Conservation (phyloP, 257 asterid species). For the Petunia secreta region DNA sequence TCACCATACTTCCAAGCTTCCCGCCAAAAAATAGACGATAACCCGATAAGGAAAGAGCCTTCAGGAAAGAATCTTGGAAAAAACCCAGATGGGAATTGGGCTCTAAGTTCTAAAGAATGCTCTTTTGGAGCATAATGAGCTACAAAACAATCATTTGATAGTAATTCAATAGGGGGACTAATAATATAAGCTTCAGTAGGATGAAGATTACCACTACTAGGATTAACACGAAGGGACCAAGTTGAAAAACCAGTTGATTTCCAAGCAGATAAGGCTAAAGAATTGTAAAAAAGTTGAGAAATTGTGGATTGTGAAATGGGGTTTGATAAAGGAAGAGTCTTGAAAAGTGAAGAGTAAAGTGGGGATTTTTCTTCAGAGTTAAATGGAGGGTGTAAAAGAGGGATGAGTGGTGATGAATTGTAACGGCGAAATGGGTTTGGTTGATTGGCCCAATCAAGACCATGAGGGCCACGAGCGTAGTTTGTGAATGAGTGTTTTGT, state of each 20-base stretch:
- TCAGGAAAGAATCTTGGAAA: slow-evolving; percentile 52
- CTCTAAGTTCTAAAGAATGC: slow-evolving; percentile 83
- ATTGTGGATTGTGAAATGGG: slow-evolving; percentile 62
- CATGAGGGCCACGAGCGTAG: slow-evolving; percentile 82
- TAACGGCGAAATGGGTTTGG: slow-evolving; percentile 98
- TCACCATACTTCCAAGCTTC: slow-evolving; percentile 99
- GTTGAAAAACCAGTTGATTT: slow-evolving; percentile 77
- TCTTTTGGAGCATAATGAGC: slow-evolving; percentile 94
- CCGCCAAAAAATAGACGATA: slow-evolving; percentile 91
- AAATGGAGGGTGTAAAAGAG: slow-evolving; percentile 62
- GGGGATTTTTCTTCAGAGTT: slow-evolving; percentile 39
- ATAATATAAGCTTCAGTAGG: slow-evolving; percentile 89
- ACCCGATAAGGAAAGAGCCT: slow-evolving; percentile 65
- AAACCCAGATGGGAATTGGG: slow-evolving; percentile 54
- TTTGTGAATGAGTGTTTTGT: slow-evolving; percentile 75
- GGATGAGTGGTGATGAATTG: slow-evolving; percentile 62
- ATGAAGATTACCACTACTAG: slow-evolving; percentile 94
- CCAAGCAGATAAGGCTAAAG: slow-evolving; percentile 92
- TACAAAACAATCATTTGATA: slow-evolving; percentile 55
- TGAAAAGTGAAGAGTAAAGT: slow-evolving; percentile 55
- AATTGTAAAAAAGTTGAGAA: slow-evolving; percentile 63
- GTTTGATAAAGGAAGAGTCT: slow-evolving; percentile 52
- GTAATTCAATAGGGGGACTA: slow-evolving; percentile 59
- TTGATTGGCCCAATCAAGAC: slow-evolving; percentile 97
- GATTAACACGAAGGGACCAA: slow-evolving; percentile 97